Evolutionary conservation across 2,329 filamentous ascomycete species (phyloP), one percentile per base, ranked within the genome.

Genomic region (Arthrinium puccinioides): DNA sequence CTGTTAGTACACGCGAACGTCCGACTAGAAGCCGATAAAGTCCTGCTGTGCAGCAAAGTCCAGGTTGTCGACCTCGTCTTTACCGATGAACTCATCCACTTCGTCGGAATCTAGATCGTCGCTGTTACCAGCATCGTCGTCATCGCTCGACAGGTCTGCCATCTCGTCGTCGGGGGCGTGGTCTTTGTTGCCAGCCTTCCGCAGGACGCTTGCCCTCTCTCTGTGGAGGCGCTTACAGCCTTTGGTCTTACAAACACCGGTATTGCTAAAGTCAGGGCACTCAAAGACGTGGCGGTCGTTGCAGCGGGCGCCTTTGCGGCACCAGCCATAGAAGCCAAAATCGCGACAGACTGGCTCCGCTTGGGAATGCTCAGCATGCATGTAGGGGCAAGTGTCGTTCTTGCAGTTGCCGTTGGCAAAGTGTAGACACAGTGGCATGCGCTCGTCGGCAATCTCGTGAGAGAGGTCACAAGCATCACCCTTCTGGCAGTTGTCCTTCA

Each of bases 261-360:
- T 87, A 64, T 95, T 94, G 73, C 87, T 86, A 69, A 94, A 96
- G 59, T 94, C 85, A 44, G 92, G 90, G 62, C 92, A 97, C 62
- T 97, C 90, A 63, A 84, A 83, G 40, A 90, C 83, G 66, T 98
- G 92, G 43, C 88, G 83, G 46, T 92, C 79, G 42, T 76, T 63
- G 63, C 92, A 97, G 38, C 71, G 63, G 39, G 74, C 72, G 43
- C 90, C 92, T 57, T 84, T 85, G 44, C 84, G 81, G 67, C 92
- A 97, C 62, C 88, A 97, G 37, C 92, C 90, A 54, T 89, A 75
- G 37, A 80, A 77, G 20, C 86, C 90, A 67, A 98, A 97, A 15
- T 77, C 66, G 50, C 80, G 76, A 65, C 92, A 98, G 32, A 96
- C 86, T 21, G 75, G 79, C 35, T 89, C 87, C 55, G 74, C 73